Conservation (phyloP, 78 protist species). For the Trichosphaerium sp. region DNA sequence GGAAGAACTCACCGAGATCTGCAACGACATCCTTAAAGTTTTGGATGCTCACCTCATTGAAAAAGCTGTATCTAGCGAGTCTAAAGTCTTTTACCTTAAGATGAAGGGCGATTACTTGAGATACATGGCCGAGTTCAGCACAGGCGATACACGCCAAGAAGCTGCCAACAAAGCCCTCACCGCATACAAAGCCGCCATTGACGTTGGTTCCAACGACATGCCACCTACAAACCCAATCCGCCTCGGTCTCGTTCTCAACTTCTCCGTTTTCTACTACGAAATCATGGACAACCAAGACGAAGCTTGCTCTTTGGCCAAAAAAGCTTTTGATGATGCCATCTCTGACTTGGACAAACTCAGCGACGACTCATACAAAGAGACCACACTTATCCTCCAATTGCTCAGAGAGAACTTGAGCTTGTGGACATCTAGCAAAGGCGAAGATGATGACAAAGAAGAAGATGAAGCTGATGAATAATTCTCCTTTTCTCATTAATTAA, state of each 20-base stretch:
- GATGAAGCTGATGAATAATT: no score
- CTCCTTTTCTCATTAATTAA: no score
- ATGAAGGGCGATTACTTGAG: conserved; percentile 83
- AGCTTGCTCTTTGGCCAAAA: conserved; percentile 88
- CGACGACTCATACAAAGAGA: conserved; percentile 95
- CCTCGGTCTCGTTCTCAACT: conserved; percentile 77
- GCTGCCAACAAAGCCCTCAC: conserved; percentile 37
- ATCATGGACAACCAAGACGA: conserved; percentile 57
- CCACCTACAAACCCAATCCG: conserved; percentile 71
- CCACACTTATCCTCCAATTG: conserved; percentile 95
- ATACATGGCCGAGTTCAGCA: conserved; percentile 64
- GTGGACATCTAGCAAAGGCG: no score
- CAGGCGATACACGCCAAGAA: conserved; percentile 27
- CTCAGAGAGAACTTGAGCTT: conserved; percentile 95
- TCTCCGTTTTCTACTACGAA: conserved; percentile 66
- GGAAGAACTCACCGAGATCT: conserved; percentile 33
- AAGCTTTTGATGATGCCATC: conserved; percentile 89
- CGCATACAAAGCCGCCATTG: conserved; percentile 54
- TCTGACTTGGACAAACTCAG: conserved; percentile 88
- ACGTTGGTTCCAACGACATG: conserved; percentile 28
- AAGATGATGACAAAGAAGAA: no score
- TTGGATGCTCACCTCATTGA: conserved; percentile 32
- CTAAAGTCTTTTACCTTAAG: conserved; percentile 69
- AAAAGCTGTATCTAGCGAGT: neutral
- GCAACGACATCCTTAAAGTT: conserved; percentile 36